Base-by-base conservation (phyloP, 2,329 filamentous ascomycete species). In the Microdochium bolleyi region DNA sequence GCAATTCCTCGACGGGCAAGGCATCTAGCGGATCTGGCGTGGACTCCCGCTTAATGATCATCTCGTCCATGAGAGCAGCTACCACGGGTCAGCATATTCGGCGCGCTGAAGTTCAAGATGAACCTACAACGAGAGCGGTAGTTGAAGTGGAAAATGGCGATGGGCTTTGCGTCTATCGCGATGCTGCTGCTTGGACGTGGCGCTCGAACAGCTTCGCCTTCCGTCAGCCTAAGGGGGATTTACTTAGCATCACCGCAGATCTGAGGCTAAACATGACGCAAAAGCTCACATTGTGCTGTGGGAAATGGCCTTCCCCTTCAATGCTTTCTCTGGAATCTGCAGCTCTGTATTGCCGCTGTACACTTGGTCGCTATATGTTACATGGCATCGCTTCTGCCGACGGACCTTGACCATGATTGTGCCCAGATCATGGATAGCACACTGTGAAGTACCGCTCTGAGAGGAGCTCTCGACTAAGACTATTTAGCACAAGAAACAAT, bases 31-130 rank as follows among this genome's bases (percentile, higher is more conserved):
- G 41, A 11, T 46, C 41, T 3, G 41, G 57, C 2, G 61, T 61
- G 5, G 57, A n/a, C 22, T 14, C 61, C 3, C 60, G 60, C 14
- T 62, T 63, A 41, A 70, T 60, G 30, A 70, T 60, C 24, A 64
- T 48, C 49, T 67, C 61, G 1, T 61, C 55, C 50, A 64, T 62
- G 1, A 71, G 58, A 2, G 64, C 65, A 8, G 63, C 66, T 70
- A 27, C 10, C 14, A 7, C 2, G 1, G 3, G 4, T 52, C 2
- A 53, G 49, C n/a, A 3, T 9, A 51, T 19, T 48, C 3, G 14
- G 5, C 13, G 1, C 16, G 24, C 10, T 51, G 19, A 34, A 25
- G 8, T 13, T 11, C n/a, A 1, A 22, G 11, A 9, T 5, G 13
- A 34, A 32, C 11, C n/a, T 50, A 58, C 58, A 63, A 56, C 55